phyloP scores from a whole-genome alignment of 2,329 filamentous ascomycete genomes.

The Raffaelea ambrosiae region DNA sequence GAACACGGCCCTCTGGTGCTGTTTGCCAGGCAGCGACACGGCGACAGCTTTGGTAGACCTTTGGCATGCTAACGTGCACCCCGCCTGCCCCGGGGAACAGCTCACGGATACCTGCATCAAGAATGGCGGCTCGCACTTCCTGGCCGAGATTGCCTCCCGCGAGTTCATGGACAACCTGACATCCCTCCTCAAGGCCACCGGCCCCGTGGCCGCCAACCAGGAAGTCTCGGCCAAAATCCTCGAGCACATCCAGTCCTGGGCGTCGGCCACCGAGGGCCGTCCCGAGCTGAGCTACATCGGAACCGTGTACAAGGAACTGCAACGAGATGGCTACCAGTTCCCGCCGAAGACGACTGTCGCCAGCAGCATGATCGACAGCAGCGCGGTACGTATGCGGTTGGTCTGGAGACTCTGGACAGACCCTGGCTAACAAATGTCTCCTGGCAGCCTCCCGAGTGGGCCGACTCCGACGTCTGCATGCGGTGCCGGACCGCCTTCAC shows the following conservation, averaged over 20 bases:
- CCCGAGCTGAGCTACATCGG: constrained; percentile 78
- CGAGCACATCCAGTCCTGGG: constrained; percentile 90
- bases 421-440: constrained; percentile 5
- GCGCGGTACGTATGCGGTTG: constrained; percentile 63
- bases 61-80: too few relatives aligned
- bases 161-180: constrained; percentile 98
- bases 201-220: constrained; percentile 64
- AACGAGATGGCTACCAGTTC: constrained; percentile 80
- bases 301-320: constrained; percentile 75
- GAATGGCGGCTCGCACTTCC: constrained; percentile 93
- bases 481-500: constrained; percentile 91
- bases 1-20: constrained; percentile 9
- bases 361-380: constrained; percentile 98
- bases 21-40: too few relatives aligned
- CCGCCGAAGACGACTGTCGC: constrained; percentile 78
- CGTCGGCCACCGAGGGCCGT: constrained; percentile 76
- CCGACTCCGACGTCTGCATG: constrained; percentile 97
- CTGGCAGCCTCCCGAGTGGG: constrained; percentile 83
- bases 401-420: too few relatives aligned
- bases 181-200: constrained; percentile 77
- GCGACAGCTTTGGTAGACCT: too few relatives aligned
- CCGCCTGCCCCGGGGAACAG: constrained; percentile 34
- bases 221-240: constrained; percentile 87
- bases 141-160: constrained; percentile 87
- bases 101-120: constrained; percentile 98